These are phyloP conservation scores for Gloeopeniophorella convolvens DNA, from an alignment of 768 basidiomycete genomes.

Conservation along the genomic window DNA sequence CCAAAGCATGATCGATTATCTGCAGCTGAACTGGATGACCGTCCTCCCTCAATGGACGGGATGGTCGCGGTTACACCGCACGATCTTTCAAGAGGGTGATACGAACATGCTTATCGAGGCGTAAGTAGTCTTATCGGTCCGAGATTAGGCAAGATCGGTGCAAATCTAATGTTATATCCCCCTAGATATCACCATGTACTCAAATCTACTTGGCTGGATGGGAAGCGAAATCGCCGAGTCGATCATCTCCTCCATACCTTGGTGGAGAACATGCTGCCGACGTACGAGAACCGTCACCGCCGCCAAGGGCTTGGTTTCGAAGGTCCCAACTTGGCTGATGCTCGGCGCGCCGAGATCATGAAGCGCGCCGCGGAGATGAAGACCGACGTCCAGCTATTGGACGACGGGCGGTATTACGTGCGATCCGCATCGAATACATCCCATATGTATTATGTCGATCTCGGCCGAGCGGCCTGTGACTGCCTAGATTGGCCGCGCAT, in stretches of 20 bases:
- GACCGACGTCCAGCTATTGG: not conserved
- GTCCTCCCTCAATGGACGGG: not conserved
- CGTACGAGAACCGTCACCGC: not conserved
- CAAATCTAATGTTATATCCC: not conserved
- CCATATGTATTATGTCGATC: not conserved
- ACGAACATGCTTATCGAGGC: slow-evolving; percentile 6
- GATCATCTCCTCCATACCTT: not conserved
- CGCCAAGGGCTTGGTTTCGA: not conserved
- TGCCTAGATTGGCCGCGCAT: not conserved
- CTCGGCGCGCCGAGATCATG: not conserved
- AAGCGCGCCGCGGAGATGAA: not conserved
- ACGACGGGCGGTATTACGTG: not conserved
- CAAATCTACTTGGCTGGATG: not conserved
- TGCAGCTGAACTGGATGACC: not conserved
- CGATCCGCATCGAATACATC: not conserved
- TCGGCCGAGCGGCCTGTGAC: not conserved
- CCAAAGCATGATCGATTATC: not conserved
- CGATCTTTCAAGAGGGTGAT: not conserved
- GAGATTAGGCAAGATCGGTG: not conserved
- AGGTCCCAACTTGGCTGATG: not conserved
- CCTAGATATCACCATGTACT: slow-evolving; percentile 2
- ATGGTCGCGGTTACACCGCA: not conserved
- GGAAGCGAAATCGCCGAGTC: not conserved
- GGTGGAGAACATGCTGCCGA: not conserved
- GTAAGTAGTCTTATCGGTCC: not conserved